Evolutionary conservation across 2,329 filamentous ascomycete genomes (phyloP), one percentile per base, ranked within the genome.

Genomic region (Exophiala dermatitidis): DNA sequence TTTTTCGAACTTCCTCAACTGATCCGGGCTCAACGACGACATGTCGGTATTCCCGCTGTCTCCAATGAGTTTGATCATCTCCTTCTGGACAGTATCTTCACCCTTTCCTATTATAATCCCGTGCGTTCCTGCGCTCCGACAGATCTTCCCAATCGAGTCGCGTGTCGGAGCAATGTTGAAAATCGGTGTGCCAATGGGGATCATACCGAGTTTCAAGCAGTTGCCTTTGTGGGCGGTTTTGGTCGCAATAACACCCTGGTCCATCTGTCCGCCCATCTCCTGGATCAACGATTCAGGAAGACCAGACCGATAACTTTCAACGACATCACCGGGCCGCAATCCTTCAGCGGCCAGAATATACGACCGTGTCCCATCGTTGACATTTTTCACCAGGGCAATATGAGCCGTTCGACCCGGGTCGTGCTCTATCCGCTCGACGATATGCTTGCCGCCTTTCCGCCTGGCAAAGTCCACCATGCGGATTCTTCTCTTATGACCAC

Each of bases 331-430:
- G 3, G 87, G 88, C 58, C 91, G 79, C 82, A 96, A 85, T 7
- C 93, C 93, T 63, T 98, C 93, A 0, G 93, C 82, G n/a, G 93
- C 93, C 54, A 98, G 77, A 60, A 98, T 95, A 70, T 98, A 98
- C 61, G 84, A 88, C 72, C 93, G 84, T 61, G 79, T 80, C 8
- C 83, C 80, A 0, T 86, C 91, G 45, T 82, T 79, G 60, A 89
- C 75, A 64, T 86, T 83, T 46, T 83, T 90, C 45, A 96, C 66
- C 52, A 98, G 78, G 4, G 93, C 93, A 70, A 98, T 90, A 68
- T 98, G 93, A 9, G 91, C 89, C 64, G 84, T 95, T 48, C 93
- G 85, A 61, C 89, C 89, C 0, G 93, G 93, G 65, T 98, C 94
- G 69, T 97, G 90, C 70, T 98, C 93, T 65, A 98, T 90, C 57